Evolutionary conservation across 768 basidiomycete species (phyloP).

Genomic region (Suillus subluteus): DNA sequence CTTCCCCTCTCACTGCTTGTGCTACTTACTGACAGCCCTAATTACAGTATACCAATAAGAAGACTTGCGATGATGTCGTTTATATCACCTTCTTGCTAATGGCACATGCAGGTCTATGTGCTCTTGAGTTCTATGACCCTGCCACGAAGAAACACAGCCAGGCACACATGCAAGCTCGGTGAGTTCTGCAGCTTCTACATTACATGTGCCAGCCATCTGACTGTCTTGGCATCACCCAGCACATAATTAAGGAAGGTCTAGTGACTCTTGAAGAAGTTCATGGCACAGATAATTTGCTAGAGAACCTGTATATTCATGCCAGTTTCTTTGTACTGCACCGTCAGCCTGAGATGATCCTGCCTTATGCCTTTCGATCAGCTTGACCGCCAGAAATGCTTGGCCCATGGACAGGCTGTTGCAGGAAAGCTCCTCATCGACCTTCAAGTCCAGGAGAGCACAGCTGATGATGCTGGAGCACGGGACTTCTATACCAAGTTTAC

Average conservation of each 20-base stretch:
- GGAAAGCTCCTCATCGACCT: slow-evolving; percentile 79
- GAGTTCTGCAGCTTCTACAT: slow-evolving; percentile 21
- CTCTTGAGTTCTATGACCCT: slow-evolving; percentile 84
- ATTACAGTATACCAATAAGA: slow-evolving; percentile 61
- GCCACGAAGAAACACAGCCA: slow-evolving; percentile 82
- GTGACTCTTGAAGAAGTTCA: slow-evolving; percentile 72
- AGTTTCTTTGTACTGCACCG: slow-evolving; percentile 24
- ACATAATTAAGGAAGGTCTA: slow-evolving; percentile 72
- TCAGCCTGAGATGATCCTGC: slow-evolving; percentile 1
- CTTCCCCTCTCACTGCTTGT: not conserved
- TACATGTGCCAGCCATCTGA: slow-evolving; percentile 12
- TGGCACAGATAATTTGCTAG: slow-evolving; percentile 56
- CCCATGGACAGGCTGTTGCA: slow-evolving; percentile 63
- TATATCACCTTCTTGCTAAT: slow-evolving; percentile 83
- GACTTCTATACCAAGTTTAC: slow-evolving; percentile 82
- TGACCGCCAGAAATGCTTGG: slow-evolving; percentile 69
- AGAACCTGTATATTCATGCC: slow-evolving; percentile 73
- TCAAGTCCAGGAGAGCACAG: slow-evolving; percentile 85
- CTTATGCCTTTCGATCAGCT: slow-evolving; percentile 46
- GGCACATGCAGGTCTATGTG: slow-evolving; percentile 82
- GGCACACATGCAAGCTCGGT: slow-evolving; percentile 92
- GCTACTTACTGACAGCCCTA: not conserved
- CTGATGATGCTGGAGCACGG: slow-evolving; percentile 80
- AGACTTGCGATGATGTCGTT: slow-evolving; percentile 78
- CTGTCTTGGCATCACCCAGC: slow-evolving; percentile 74